Evolutionary conservation across 768 basidiomycete genomes (phyloP).

Genomic region (Lyophyllum shimeji): DNA sequence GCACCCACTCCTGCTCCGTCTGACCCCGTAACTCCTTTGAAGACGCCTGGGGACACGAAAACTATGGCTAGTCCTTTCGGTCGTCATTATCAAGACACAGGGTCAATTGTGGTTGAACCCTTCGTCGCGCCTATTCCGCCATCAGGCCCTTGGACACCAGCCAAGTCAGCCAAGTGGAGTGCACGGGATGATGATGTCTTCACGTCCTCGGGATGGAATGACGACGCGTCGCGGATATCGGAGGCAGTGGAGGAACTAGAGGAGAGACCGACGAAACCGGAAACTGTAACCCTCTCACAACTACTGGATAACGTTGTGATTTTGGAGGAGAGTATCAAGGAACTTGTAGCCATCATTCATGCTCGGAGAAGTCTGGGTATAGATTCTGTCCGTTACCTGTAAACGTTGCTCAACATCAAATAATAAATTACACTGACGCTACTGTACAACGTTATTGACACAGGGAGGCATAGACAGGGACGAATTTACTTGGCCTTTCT

Average conservation of each 20-base stretch:
- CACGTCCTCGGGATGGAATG: conserved; percentile 35
- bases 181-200: conserved; percentile 75
- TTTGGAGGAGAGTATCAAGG: conserved; percentile 93
- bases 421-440: conserved; percentile 1
- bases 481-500: conserved; percentile 34
- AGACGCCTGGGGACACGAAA: conserved; percentile 34
- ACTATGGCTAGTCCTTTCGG: conserved; percentile 77
- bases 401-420: conserved; percentile 16
- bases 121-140: conserved; percentile 60
- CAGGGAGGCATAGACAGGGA: neutral
- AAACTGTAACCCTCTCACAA: conserved; percentile 72
- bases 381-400: conserved; percentile 77
- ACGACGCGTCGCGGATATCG: conserved; percentile 17
- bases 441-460: neutral
- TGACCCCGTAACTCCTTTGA: conserved; percentile 49
- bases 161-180: conserved; percentile 49
- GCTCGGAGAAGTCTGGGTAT: conserved; percentile 83
- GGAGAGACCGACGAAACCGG: conserved; percentile 28
- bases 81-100: conserved; percentile 80
- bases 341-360: conserved; percentile 82
- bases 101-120: conserved; percentile 68
- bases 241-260: conserved; percentile 28
- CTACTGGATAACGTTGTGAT: conserved; percentile 94
- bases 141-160: conserved; percentile 64
- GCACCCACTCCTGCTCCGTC: conserved; percentile 30